A percentile compares a stretch with the other conserved stretches of the same genome.
phyloP scores from a whole-genome alignment of 768 basidiomycete species.

The Sarcodon aspratus region DNA sequence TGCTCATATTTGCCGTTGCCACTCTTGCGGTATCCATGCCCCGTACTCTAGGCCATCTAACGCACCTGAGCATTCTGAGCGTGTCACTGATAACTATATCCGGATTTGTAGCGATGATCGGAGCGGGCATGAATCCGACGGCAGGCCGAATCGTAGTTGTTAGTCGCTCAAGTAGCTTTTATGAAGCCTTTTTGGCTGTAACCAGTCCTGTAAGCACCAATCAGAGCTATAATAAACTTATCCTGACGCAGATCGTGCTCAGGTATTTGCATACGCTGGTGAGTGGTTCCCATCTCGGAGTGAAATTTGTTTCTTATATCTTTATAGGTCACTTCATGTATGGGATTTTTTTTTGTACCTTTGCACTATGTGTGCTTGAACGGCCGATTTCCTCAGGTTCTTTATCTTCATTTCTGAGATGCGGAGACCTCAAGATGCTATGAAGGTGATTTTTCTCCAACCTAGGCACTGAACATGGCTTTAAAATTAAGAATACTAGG shows the following conservation, averaged over 20 bases:
- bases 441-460: constrained; percentile 28
- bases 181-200: constrained; percentile 38
- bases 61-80: too few species aligned
- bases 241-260: neutral
- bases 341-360: constrained; percentile 10
- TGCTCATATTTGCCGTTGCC: too few species aligned
- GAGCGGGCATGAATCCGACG: constrained; percentile 33
- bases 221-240: neutral
- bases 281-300: constrained; percentile 4
- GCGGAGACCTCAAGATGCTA: constrained; percentile 37
- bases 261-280: constrained; percentile 44
- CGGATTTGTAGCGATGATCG: too few species aligned
- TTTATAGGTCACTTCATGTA: constrained; percentile 40
- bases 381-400: constrained; percentile 23
- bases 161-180: constrained; percentile 29
- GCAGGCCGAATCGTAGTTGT: constrained; percentile 27
- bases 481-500: constrained; percentile 15
- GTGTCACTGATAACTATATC: too few species aligned
- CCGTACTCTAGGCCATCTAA: too few species aligned
- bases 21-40: too few species aligned
- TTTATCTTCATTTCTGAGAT: constrained; percentile 51
- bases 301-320: constrained; percentile 1
- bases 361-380: neutral
- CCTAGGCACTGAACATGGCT: neutral
- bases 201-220: constrained; percentile 33